Evolutionary conservation across 108 stramenopile species (phyloP).

Genomic region (Nannochloropsis gaditana): DNA sequence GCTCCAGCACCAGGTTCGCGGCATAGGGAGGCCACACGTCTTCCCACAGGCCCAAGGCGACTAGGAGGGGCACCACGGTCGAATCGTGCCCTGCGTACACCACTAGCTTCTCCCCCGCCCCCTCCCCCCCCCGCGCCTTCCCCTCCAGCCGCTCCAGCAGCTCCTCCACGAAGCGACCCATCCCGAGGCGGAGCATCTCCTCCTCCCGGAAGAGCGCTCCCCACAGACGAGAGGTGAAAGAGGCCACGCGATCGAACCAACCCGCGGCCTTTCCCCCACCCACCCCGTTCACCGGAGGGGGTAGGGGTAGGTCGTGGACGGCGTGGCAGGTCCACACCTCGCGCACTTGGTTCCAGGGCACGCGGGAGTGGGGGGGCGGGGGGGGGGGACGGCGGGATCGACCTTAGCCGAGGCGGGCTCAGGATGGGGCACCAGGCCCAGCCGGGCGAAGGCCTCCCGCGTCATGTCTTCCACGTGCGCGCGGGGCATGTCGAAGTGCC

Average conservation of each 20-base stretch:
- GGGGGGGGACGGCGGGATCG: not conserved
- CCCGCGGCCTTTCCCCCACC: not conserved
- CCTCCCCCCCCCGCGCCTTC: constrained; percentile 23
- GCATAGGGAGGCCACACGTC: constrained; percentile 45
- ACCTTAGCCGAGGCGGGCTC: not conserved
- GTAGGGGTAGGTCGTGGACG: constrained; percentile 32
- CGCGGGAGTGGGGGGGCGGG: not conserved
- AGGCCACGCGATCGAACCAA: constrained; percentile 9
- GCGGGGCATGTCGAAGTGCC: not conserved
- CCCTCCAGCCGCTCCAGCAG: constrained; percentile 27
- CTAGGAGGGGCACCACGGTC: constrained; percentile 35
- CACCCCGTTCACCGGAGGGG: constrained; percentile 11
- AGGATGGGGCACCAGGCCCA: not conserved
- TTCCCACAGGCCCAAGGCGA: constrained; percentile 38
- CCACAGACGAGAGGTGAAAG: constrained; percentile 38
- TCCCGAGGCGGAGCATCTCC: constrained; percentile 28
- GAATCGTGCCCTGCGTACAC: constrained; percentile 34
- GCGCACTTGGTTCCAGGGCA: constrained; percentile 32
- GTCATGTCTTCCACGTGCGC: constrained; percentile 20
- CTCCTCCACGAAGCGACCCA: constrained; percentile 38
- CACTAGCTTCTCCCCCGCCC: constrained; percentile 26
- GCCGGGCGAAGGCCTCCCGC: not conserved
- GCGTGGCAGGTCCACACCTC: constrained; percentile 38
- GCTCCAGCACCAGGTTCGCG: not conserved
- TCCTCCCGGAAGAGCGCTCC: constrained; percentile 29